Evolutionary conservation across 2,329 filamentous ascomycete species (phyloP), one percentile per base, ranked within the genome.

Genomic region (Fusarium longipes): DNA sequence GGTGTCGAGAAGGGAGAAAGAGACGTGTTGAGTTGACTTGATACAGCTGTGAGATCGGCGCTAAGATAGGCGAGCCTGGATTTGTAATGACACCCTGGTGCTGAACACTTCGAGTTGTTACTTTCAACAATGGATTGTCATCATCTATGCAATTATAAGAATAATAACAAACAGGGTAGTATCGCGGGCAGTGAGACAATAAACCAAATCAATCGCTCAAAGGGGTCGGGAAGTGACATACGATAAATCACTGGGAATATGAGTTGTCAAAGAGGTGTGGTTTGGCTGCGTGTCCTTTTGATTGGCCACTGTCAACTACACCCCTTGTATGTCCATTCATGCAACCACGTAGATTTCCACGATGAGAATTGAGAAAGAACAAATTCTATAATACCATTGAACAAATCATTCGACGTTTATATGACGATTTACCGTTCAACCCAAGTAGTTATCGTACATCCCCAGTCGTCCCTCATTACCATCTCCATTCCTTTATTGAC

Each of bases 391-490:
- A 27, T 50, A 49, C n/a, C 33, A 27, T 48, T 24, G 30, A 44
- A 44, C 45, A 40, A 44, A 51, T 45, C 44, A 24, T 65, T 36
- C 65, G 35, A 35, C 53, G 55, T 44, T 42, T 56, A 36, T 66
- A 51, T 58, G n/a, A 48, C 57, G 63, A 38, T 54, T 66, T 44
- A 40, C 49, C 54, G 51, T 51, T 51, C 48, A 54, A 48, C 57
- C 52, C 48, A 48, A 51, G 45, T 38, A 56, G 25, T 57, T 45
- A 62, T 66, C 39, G 49, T 66, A 68, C 65, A 68, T 57, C 65
- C 51, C 43, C 38, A 35, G 58, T 63, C 60, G 24, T 65, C 57
- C 47, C 47, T 44, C 51, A 68, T 66, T 65, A 69, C 66, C 45
- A 17, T 54, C 40, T 38, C 32, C 33, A 20, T 48, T 40, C 32